These are phyloP conservation scores for Melampsora americana DNA, from an alignment of 1,284 basidiomycete genomes.

Conservation along the genomic window DNA sequence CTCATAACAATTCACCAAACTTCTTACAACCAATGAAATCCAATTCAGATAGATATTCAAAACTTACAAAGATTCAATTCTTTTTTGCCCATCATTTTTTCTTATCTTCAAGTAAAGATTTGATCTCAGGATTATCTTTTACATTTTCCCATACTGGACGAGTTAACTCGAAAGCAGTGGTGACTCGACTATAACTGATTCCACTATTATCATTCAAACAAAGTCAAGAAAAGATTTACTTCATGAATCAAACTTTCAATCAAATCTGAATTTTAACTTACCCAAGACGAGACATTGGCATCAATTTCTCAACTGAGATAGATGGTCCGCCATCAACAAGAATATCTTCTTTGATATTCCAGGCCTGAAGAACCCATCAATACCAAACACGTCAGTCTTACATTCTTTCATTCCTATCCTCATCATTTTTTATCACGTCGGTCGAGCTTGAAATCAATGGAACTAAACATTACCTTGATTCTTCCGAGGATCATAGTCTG, in stretches of 20 bases:
- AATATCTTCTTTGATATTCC: constrained; percentile 29
- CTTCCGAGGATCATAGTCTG: constrained; percentile 30
- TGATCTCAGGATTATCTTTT: constrained; percentile 21
- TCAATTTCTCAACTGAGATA: constrained; percentile 33
- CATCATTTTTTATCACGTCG: too few species aligned
- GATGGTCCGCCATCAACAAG: constrained; percentile 20
- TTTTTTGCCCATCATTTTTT: neutral
- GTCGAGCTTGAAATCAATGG: too few species aligned
- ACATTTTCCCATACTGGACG: constrained; percentile 34
- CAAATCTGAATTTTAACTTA: too few species aligned
- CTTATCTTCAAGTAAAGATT: neutral
- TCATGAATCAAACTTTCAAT: too few species aligned
- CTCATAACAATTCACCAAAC: too few species aligned
- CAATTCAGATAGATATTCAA: too few species aligned
- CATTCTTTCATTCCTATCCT: too few species aligned
- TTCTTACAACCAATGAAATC: too few species aligned
- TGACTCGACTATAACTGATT: constrained; percentile 18
- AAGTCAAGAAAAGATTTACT: too few species aligned
- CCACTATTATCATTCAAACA: constrained; percentile 5
- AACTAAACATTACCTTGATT: constrained; percentile 23
- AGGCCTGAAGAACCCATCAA: constrained; percentile 15
- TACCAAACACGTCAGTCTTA: neutral
- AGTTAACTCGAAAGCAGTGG: constrained; percentile 28
- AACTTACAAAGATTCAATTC: too few species aligned
- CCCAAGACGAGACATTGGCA: constrained; percentile 37